Evolutionary conservation across 1,284 basidiomycete genomes (phyloP), one percentile per base, ranked within the genome.

Genomic region (Ganoderma resinaceum): DNA sequence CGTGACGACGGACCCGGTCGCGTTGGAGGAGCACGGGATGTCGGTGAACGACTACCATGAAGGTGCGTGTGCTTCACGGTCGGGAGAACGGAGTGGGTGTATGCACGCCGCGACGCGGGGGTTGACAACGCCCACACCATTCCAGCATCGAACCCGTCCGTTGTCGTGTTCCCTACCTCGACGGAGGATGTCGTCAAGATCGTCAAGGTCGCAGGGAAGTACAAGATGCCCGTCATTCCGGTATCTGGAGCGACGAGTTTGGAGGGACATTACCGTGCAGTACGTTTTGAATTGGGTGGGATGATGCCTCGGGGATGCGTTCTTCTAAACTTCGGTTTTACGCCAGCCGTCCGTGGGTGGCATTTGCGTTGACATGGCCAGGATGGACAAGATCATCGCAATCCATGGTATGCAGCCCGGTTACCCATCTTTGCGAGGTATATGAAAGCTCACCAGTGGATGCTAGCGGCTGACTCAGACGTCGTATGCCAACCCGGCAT

Each of bases 401-500:
- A 89, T 96, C 61, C 87, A 95, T 76, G 90, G 93, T 91, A 71
- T 35, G 83, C 76, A 29, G 20, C 20, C 8, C 18, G 31, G 23
- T 4, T 18, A 60, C 16, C 23, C 18, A 29, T n/a, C 11, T 7
- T 18, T 33, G 31, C 29, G 55, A 35, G 5, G n/a, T 20, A 2
- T 37, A n/a, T 20, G 16, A 18, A 38, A 23, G 20, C 35, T 59
- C 20, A 35, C 31, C 9, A n/a, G 2, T 40, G n/a, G n/a, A 3
- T 23, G 18, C 66, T 63, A 93, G 92, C 91, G 80, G 86, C 85
- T 9, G 95, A 97, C 76, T 90, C 91, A 11, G 95, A 96, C 76
- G 81, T 94, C 12, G 88, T 94, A 1, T 93, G 92, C 69, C 94
- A 96, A 77, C 86, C 95, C n/a, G 96, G 95, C 7, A 85, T 89